phyloP scores from a whole-genome alignment of 768 basidiomycete genomes.

The Suillus hirtellus region DNA sequence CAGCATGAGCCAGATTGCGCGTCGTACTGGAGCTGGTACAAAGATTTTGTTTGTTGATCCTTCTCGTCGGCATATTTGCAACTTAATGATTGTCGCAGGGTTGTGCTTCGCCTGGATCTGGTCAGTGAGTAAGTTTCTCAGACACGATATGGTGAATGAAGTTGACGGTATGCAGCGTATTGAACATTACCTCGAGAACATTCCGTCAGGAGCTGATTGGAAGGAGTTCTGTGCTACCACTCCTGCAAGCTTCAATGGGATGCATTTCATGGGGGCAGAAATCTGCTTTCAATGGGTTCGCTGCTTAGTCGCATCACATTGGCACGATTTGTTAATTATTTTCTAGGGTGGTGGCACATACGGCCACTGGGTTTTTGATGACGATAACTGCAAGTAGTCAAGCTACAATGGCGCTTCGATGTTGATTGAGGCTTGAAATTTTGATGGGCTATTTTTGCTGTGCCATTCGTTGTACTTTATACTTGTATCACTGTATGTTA shows the following conservation, averaged over 20 bases:
- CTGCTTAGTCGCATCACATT: too few relatives aligned
- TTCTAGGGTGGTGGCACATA: constrained; percentile 22
- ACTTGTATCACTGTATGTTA: background rate
- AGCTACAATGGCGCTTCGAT: background rate
- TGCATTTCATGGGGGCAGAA: constrained; percentile 27
- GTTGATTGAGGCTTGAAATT: background rate
- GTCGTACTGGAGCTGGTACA: constrained; percentile 27
- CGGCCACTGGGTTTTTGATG: constrained; percentile 28
- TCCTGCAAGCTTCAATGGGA: constrained; percentile 24
- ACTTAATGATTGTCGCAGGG: constrained; percentile 5
- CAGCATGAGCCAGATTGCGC: constrained; percentile 29
- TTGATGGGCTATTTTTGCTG: background rate
- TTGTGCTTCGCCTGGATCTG: constrained; percentile 5
- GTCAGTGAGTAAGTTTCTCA: constrained; percentile 7
- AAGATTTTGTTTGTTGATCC: constrained; percentile 16
- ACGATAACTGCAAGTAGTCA: constrained; percentile 15
- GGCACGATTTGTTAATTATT: background rate
- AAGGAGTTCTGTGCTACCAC: constrained; percentile 35
- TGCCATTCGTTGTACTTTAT: background rate
- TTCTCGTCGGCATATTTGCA: background rate
- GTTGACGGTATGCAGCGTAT: constrained; percentile 21
- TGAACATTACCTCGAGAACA: constrained; percentile 30
- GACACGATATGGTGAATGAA: background rate
- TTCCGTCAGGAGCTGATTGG: constrained; percentile 32
- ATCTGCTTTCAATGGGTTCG: constrained; percentile 26